Conservation (phyloP, 129 eudicot genomes). For the Scalesia atractyloides region DNA sequence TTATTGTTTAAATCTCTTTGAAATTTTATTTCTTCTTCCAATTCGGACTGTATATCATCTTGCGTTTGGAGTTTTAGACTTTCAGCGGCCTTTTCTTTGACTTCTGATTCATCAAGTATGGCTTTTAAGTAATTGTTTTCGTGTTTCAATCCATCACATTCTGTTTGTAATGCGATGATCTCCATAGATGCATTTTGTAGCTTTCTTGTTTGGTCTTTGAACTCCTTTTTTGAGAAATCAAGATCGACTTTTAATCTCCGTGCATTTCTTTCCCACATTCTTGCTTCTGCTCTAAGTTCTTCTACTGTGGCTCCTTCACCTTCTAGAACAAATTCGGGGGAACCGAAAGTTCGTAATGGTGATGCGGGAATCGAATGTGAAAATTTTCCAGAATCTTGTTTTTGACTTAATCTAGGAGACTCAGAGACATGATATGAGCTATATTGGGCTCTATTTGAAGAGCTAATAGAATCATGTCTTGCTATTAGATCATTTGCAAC, state of each 20-base stretch:
- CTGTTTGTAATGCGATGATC: conserved; percentile 53
- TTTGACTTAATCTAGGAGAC: conserved; percentile 42
- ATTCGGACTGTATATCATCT: conserved; percentile 45
- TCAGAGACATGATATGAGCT: conserved; percentile 44
- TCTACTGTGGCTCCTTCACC: conserved; percentile 42
- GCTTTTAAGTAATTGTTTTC: conserved; percentile 54
- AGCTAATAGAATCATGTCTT: conserved; percentile 55
- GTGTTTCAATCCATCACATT: conserved; percentile 50
- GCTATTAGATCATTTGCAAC: conserved; percentile 33
- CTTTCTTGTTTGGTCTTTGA: conserved; percentile 46
- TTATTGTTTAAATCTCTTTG: conserved; percentile 50
- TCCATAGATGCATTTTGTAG: conserved; percentile 51
- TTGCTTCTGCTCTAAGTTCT: conserved; percentile 67
- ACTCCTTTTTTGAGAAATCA: conserved; percentile 58
- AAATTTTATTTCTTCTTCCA: conserved; percentile 63
- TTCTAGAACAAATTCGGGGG: conserved; percentile 39
- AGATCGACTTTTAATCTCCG: conserved; percentile 50
- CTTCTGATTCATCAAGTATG: conserved; percentile 47
- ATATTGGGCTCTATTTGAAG: conserved; percentile 42
- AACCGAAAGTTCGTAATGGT: conserved; percentile 42
- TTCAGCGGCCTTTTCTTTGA: conserved; percentile 42
- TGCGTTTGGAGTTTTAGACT: conserved; percentile 39
- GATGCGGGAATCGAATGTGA: conserved; percentile 46
- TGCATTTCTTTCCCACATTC: conserved; percentile 82
- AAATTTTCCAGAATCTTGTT: conserved; percentile 35